Evolutionary conservation across 2,329 filamentous ascomycete genomes (phyloP).

Genomic region (Coleophoma crateriformis): DNA sequence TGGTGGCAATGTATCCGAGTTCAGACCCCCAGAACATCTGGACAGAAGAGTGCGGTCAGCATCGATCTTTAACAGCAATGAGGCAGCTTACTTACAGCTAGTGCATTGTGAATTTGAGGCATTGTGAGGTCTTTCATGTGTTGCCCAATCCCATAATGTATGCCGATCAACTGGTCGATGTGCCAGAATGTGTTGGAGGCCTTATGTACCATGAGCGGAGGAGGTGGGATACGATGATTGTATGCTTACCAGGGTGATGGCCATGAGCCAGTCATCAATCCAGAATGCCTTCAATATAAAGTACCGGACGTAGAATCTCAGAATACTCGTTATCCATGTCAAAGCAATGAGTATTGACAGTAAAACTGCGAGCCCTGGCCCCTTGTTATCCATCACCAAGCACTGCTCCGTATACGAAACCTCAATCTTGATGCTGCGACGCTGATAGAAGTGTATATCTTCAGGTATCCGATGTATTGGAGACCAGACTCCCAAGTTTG

Average conservation of each 20-base stretch:
- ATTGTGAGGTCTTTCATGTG: not conserved
- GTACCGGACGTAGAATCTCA: not conserved
- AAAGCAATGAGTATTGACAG: not conserved
- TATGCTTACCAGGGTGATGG: not conserved
- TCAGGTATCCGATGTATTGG: no score
- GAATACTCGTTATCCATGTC: not conserved
- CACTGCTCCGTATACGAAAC: not conserved
- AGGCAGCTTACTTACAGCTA: not conserved
- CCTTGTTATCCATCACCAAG: not conserved
- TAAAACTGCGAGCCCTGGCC: not conserved
- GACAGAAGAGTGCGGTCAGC: not conserved
- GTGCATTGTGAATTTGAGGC: not conserved
- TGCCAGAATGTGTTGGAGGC: not conserved
- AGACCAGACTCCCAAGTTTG: no score
- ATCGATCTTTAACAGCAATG: not conserved
- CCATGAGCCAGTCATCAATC: not conserved
- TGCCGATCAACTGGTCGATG: not conserved
- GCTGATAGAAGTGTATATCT: no score
- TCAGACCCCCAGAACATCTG: not conserved
- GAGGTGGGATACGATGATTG: not conserved
- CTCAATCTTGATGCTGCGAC: no score
- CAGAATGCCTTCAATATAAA: not conserved
- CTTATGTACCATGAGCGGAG: not conserved
- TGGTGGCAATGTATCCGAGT: not conserved
- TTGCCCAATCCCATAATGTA: not conserved